Conservation (phyloP, 2,329 filamentous ascomycete species). For the Phaeosphaeriaceae sp. region DNA sequence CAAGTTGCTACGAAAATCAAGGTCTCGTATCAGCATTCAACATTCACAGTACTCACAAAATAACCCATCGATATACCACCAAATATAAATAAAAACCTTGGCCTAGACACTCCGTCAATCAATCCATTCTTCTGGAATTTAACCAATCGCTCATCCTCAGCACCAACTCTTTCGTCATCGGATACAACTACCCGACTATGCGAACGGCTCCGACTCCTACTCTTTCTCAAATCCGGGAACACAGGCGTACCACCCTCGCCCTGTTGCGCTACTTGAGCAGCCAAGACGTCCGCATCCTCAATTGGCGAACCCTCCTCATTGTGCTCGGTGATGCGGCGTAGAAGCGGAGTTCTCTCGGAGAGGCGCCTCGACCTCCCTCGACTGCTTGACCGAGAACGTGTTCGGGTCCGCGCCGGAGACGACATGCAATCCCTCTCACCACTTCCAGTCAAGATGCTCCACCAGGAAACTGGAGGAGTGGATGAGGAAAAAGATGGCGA, state of each 20-base stretch:
- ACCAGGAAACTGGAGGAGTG: slow-evolving; percentile 4
- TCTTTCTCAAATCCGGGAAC: slow-evolving; percentile 32
- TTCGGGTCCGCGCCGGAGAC: not conserved
- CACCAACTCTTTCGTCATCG: slow-evolving; percentile 24
- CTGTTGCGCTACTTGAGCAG: slow-evolving; percentile 29
- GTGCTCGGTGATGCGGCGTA: slow-evolving; percentile 22
- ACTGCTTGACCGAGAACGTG: slow-evolving; percentile 9
- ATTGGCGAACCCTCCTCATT: slow-evolving; percentile 26
- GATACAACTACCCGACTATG: slow-evolving; percentile 33
- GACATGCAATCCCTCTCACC: slow-evolving; percentile 1
- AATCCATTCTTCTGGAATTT: slow-evolving; percentile 41
- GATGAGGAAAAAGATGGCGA: slow-evolving; percentile 5
- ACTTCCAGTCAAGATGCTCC: slow-evolving; percentile 3
- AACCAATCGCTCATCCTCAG: slow-evolving; percentile 27
- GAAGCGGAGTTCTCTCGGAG: slow-evolving; percentile 44
- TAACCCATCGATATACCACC: slow-evolving; percentile 46
- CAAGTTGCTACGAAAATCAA: not conserved
- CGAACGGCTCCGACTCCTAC: slow-evolving; percentile 25
- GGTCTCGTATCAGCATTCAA: not conserved
- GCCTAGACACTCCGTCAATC: slow-evolving; percentile 40
- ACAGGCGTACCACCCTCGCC: slow-evolving; percentile 30
- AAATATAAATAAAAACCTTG: slow-evolving; percentile 47
- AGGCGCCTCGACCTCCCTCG: slow-evolving; percentile 8
- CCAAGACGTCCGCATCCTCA: slow-evolving; percentile 25
- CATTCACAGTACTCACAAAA: slow-evolving; percentile 37